These are phyloP conservation scores for Fonsecaea pedrosoi DNA, from an alignment of 2,329 filamentous ascomycete genomes.

Conservation along the genomic window DNA sequence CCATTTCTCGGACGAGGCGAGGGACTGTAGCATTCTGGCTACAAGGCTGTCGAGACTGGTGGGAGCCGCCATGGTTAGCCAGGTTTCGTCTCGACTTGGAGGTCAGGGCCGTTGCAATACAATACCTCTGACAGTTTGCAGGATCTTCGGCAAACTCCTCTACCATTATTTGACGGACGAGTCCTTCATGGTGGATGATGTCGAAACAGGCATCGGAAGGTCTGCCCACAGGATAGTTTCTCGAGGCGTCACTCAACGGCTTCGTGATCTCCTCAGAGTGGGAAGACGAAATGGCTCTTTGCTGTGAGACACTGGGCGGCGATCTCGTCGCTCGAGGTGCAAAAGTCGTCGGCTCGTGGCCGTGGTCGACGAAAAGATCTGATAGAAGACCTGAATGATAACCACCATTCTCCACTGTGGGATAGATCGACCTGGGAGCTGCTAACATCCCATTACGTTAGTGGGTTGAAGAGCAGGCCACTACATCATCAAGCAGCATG, in stretches of 20 bases:
- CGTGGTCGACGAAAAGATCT: neutral
- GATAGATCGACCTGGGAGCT: neutral
- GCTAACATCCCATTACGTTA: neutral
- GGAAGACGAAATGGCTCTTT: neutral
- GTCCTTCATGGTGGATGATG: conserved; percentile 8
- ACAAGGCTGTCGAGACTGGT: conserved; percentile 11
- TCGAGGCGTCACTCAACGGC: neutral
- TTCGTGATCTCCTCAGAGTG: neutral
- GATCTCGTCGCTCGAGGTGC: neutral
- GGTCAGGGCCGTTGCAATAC: neutral
- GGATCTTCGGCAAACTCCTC: conserved; percentile 6
- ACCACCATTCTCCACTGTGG: neutral
- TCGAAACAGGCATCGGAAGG: conserved; percentile 10
- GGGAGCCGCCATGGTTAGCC: neutral
- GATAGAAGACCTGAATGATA: neutral
- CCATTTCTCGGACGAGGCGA: conserved; percentile 5
- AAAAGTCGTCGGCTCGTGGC: neutral
- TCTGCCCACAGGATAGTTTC: conserved; percentile 7
- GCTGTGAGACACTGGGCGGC: neutral
- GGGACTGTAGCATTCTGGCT: conserved; percentile 5
- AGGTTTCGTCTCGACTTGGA: neutral
- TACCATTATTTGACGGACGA: conserved; percentile 9
- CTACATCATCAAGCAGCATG: neutral
- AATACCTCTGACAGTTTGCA: conserved; percentile 6
- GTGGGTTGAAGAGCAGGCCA: neutral